These are phyloP conservation scores for Nitzschia putrida DNA, from an alignment of 108 stramenopile species.

Conservation along the genomic window DNA sequence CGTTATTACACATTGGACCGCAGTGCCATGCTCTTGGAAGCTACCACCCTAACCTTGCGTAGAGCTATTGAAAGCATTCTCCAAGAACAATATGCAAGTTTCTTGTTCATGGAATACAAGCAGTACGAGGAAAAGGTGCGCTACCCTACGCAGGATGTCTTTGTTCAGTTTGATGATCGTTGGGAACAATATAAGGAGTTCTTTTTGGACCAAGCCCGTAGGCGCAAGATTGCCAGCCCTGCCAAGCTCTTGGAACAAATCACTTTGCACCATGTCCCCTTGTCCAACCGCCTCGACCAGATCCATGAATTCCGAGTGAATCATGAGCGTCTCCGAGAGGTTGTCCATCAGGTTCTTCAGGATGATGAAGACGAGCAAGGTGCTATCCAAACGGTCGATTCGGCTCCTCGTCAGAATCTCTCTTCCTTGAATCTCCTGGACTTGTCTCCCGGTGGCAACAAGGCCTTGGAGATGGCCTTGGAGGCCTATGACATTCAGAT, in stretches of 20 bases:
- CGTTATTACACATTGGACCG: constrained; percentile 86
- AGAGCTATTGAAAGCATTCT: constrained; percentile 50
- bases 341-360: constrained; percentile 69
- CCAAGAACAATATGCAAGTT: constrained; percentile 55
- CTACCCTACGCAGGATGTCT: constrained; percentile 70
- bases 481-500: constrained; percentile 83
- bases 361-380: constrained; percentile 48
- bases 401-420: constrained; percentile 69
- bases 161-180: constrained; percentile 76
- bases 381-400: constrained; percentile 73
- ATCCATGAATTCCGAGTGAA: constrained; percentile 72
- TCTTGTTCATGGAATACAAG: constrained; percentile 66
- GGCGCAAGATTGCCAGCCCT: constrained; percentile 60
- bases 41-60: constrained; percentile 74
- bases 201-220: constrained; percentile 74
- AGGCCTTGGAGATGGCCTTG: constrained; percentile 63
- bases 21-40: constrained; percentile 77
- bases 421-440: constrained; percentile 71
- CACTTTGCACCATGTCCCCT: constrained; percentile 66
- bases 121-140: constrained; percentile 69
- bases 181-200: constrained; percentile 50
- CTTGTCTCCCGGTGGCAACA: constrained; percentile 61
- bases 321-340: constrained; percentile 70
- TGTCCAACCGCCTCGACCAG: constrained; percentile 69
- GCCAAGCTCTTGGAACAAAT: constrained; percentile 73